Percentiles rank a stretch among this genome's conserved stretches.
Conservation (phyloP, 2,329 filamentous ascomycete species). For the Coniochaeta sp. region DNA sequence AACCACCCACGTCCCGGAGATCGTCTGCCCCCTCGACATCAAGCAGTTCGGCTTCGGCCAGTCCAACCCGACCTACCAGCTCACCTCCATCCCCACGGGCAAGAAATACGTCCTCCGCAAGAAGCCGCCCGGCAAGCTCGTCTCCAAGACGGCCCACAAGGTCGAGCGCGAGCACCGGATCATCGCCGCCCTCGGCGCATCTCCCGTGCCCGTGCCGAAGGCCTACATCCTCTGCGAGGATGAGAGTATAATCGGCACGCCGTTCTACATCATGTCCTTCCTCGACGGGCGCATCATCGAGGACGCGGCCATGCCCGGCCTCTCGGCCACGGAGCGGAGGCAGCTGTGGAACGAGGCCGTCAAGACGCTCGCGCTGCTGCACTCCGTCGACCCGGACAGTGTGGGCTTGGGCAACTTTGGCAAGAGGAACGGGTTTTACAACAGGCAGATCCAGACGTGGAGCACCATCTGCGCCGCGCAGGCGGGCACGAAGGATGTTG, state of each 20-base stretch:
- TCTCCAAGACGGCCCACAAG: slow-evolving; percentile 90
- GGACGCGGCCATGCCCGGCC: slow-evolving; percentile 73
- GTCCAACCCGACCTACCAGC: slow-evolving; percentile 93
- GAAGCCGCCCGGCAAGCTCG: slow-evolving; percentile 90
- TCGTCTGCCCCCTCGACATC: slow-evolving; percentile 75
- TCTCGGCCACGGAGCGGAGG: slow-evolving; percentile 60
- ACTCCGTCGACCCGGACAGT: slow-evolving; percentile 60
- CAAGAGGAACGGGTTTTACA: slow-evolving; percentile 70
- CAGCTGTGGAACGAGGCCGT: slow-evolving; percentile 84
- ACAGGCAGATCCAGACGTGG: slow-evolving; percentile 80
- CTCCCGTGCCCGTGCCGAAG: slow-evolving; percentile 82
- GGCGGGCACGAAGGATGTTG: slow-evolving; percentile 65
- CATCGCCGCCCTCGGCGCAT: slow-evolving; percentile 66
- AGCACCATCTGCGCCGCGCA: slow-evolving; percentile 71
- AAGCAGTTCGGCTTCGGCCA: slow-evolving; percentile 98
- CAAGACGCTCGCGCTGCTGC: slow-evolving; percentile 76
- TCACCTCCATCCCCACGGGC: slow-evolving; percentile 61
- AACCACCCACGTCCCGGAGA: slow-evolving; percentile 68
- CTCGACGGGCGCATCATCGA: slow-evolving; percentile 90
- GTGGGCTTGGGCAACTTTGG: slow-evolving; percentile 71
- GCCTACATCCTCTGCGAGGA: slow-evolving; percentile 85
- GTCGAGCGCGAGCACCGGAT: slow-evolving; percentile 94
- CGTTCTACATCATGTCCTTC: slow-evolving; percentile 97
- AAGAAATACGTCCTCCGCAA: slow-evolving; percentile 85
- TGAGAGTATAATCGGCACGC: slow-evolving; percentile 69